These are phyloP conservation scores for Collariella sp. DNA, from an alignment of 495 filamentous ascomycete species.

Conservation along the genomic window DNA sequence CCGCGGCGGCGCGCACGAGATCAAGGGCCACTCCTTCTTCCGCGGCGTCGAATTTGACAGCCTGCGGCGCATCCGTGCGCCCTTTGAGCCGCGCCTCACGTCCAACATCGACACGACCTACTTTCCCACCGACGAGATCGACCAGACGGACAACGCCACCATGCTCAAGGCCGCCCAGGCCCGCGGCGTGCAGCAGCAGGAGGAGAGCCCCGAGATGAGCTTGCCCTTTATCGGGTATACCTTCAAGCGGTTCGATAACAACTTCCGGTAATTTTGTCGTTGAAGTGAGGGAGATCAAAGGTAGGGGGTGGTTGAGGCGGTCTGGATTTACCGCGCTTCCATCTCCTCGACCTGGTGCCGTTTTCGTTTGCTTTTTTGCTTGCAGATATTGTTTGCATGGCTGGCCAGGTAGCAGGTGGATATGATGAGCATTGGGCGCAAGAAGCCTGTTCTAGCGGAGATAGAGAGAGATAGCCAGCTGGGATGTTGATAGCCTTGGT, in stretches of 20 bases:
- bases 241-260: slow-evolving; percentile 93
- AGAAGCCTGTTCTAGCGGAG: not conserved
- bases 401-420: not conserved
- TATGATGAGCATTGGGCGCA: not conserved
- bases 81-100: slow-evolving; percentile 85
- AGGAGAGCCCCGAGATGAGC: slow-evolving; percentile 71
- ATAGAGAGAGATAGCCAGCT: not conserved
- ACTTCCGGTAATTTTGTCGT: slow-evolving; percentile 41
- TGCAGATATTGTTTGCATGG: not conserved
- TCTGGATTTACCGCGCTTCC: too few relatives aligned
- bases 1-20: slow-evolving; percentile 71
- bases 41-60: slow-evolving; percentile 88
- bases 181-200: slow-evolving; percentile 29
- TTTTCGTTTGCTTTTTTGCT: too few relatives aligned
- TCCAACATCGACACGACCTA: slow-evolving; percentile 95
- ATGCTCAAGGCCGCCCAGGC: slow-evolving; percentile 58
- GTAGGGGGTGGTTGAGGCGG: not conserved
- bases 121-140: slow-evolving; percentile 97
- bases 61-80: slow-evolving; percentile 82
- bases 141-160: slow-evolving; percentile 78
- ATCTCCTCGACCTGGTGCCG: too few relatives aligned
- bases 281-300: too few relatives aligned
- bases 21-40: slow-evolving; percentile 94
- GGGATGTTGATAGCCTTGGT: too few relatives aligned
- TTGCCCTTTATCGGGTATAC: slow-evolving; percentile 97